Percentiles rank a stretch among this genome's conserved stretches.
These are phyloP conservation scores for Pleurotus citrinopileatus DNA, from an alignment of 768 basidiomycete genomes.

Conservation along the genomic window DNA sequence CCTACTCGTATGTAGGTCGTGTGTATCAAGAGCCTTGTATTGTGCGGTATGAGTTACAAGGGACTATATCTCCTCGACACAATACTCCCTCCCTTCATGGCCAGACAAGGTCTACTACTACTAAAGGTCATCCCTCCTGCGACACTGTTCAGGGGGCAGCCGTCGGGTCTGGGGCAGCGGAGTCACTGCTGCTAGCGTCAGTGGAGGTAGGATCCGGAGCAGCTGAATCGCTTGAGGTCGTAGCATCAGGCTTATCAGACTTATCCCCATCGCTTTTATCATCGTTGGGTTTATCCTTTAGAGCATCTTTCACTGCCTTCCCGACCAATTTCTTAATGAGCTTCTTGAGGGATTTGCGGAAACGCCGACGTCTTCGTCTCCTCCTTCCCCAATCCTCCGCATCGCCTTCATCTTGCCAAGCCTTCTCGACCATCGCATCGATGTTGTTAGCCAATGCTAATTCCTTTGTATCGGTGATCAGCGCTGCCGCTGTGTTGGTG, in stretches of 20 bases:
- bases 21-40: too few species aligned
- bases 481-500: background rate
- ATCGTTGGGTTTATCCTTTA: background rate
- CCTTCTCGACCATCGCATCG: background rate
- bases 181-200: too few species aligned
- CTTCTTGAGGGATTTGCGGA: background rate
- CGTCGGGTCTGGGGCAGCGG: background rate
- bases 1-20: too few species aligned
- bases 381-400: background rate
- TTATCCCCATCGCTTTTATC: background rate
- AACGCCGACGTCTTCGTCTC: background rate
- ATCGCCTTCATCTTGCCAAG: background rate
- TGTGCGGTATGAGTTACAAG: too few species aligned
- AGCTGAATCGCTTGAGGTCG: background rate
- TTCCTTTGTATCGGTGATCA: background rate
- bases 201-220: background rate
- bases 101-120: too few species aligned
- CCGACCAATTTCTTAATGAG: background rate
- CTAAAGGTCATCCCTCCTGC: too few species aligned
- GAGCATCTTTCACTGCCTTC: background rate
- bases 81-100: too few species aligned
- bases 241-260: background rate
- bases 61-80: too few species aligned
- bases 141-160: background rate
- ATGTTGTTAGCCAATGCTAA: background rate